These are phyloP conservation scores for Verticillium tricorpus DNA, from an alignment of 2,329 filamentous ascomycete species.

Conservation along the genomic window DNA sequence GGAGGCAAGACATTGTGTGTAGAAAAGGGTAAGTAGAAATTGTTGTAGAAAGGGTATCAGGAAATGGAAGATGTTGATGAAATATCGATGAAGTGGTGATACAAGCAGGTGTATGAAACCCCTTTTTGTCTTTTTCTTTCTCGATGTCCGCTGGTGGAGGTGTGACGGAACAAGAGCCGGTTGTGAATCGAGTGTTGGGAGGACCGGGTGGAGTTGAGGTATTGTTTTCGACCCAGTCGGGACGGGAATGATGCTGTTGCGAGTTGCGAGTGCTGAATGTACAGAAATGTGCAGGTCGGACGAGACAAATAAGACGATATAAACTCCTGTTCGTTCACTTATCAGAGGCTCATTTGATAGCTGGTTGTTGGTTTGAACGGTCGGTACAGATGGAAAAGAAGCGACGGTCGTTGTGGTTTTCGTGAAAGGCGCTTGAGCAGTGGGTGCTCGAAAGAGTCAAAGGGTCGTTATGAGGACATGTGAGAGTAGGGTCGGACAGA, in stretches of 20 bases:
- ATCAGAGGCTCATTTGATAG: slow-evolving; percentile 36
- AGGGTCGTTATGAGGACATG: slow-evolving; percentile 41
- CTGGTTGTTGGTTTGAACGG: slow-evolving; percentile 10
- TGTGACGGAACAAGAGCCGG: not conserved
- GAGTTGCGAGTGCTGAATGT: not conserved
- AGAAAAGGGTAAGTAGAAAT: slow-evolving; percentile 20
- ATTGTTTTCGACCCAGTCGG: not conserved
- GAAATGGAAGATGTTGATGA: slow-evolving; percentile 4
- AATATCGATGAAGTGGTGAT: slow-evolving; percentile 4
- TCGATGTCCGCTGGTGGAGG: not conserved
- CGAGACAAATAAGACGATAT: slow-evolving; percentile 13
- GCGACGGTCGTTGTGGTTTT: slow-evolving; percentile 9
- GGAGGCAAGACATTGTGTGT: slow-evolving; percentile 73
- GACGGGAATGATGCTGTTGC: not conserved
- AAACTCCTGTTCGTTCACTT: slow-evolving; percentile 20
- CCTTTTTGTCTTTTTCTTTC: not conserved
- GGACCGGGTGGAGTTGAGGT: not conserved
- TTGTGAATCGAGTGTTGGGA: not conserved
- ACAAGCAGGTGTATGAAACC: slow-evolving; percentile 5
- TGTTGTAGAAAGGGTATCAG: slow-evolving; percentile 10
- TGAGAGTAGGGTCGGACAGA: slow-evolving; percentile 18
- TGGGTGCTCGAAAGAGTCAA: slow-evolving; percentile 20
- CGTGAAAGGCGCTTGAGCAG: slow-evolving; percentile 9
- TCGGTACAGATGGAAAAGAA: slow-evolving; percentile 13
- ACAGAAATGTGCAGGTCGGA: slow-evolving; percentile 2